Conservation (phyloP, 805 yeast species). For the Pichia deserticola region DNA sequence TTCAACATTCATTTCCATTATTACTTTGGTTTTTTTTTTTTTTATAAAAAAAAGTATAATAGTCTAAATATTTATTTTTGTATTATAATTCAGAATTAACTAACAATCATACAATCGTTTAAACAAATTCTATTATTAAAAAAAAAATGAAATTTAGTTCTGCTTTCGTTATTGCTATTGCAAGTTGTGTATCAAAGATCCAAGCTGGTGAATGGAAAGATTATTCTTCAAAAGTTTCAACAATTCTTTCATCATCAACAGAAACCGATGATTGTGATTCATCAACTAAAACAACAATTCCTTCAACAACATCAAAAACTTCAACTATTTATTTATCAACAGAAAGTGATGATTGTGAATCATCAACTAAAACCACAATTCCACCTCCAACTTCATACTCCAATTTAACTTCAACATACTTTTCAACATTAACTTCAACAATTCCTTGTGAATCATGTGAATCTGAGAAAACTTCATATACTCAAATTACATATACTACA, state of each 20-base stretch:
- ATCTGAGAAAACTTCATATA: neutral
- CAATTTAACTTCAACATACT: neutral
- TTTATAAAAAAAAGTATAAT: no score
- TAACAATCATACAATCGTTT: conserved; percentile 1
- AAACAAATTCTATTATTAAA: neutral
- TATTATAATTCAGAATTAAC: neutral
- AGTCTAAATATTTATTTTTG: no score
- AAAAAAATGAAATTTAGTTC: conserved; percentile 3
- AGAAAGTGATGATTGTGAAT: conserved; percentile 3
- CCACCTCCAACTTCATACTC: neutral
- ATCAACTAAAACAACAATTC: neutral
- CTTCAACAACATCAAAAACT: neutral
- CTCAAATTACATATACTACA: neutral
- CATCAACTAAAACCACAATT: neutral
- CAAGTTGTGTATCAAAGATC: neutral
- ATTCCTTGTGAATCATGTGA: neutral
- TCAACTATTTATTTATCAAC: neutral
- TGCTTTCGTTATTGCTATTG: conserved; percentile 3
- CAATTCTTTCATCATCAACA: no score
- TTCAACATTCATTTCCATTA: no score
- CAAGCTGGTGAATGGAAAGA: neutral
- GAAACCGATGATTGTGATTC: neutral
- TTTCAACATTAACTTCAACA: neutral
- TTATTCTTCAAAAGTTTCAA: neutral
- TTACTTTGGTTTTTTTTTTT: no score